Percentiles rank a stretch among this genome's conserved stretches.
Evolutionary conservation across 306 rosid species (phyloP).

Genomic region (Lathyrus oleraceus): DNA sequence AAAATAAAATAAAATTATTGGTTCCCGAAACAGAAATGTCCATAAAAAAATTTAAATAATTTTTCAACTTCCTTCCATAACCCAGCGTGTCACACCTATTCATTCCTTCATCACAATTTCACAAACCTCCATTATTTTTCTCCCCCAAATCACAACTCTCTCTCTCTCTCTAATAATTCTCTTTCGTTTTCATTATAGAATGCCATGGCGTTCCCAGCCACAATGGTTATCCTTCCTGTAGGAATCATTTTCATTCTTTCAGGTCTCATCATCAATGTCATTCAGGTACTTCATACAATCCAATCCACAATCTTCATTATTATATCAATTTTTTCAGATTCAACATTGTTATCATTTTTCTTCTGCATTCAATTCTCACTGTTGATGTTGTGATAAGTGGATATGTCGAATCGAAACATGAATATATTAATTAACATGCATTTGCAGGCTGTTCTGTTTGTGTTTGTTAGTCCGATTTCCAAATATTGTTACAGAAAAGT

Average conservation of each 20-base stretch:
- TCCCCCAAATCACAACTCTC: no score
- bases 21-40: no score
- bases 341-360: not conserved
- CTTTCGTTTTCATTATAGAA: not conserved
- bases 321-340: not conserved
- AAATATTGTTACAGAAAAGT: slow-evolving; percentile 55
- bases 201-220: slow-evolving; percentile 74
- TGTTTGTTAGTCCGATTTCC: slow-evolving; percentile 73
- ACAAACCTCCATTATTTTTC: no score
- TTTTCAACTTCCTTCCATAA: no score
- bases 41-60: no score
- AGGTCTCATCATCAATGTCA: slow-evolving; percentile 66
- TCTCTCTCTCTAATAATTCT: no score
- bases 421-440: not conserved
- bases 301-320: not conserved
- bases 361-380: not conserved
- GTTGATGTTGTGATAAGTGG: no score
- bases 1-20: no score
- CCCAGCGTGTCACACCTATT: no score
- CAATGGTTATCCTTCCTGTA: slow-evolving; percentile 59
- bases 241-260: slow-evolving; percentile 78
- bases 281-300: slow-evolving; percentile 53
- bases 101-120: no score
- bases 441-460: slow-evolving; percentile 59
- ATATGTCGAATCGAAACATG: no score